phyloP scores from a whole-genome alignment of 805 yeast genomes.

The Millerago galiae region DNA sequence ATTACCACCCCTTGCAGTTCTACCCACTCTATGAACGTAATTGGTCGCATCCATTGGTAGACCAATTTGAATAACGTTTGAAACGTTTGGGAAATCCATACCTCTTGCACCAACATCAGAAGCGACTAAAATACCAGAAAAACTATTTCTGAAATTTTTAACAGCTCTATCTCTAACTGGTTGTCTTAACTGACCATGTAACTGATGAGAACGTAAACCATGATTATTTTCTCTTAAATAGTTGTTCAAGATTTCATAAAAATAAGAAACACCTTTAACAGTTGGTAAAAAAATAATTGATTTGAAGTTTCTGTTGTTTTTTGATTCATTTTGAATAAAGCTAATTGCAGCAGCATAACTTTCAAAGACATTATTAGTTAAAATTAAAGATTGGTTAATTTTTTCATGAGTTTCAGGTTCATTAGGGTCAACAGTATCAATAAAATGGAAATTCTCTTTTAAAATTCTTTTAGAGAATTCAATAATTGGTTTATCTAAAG shows the following conservation, averaged over 20 bases:
- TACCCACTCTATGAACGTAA: constrained; percentile 89
- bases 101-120: constrained; percentile 97
- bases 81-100: constrained; percentile 85
- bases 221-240: constrained; percentile 18
- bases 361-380: constrained; percentile 49
- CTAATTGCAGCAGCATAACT: constrained; percentile 52
- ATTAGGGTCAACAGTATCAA: constrained; percentile 69
- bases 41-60: constrained; percentile 69
- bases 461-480: constrained; percentile 55
- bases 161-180: constrained; percentile 57
- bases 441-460: constrained; percentile 48
- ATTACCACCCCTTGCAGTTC: constrained; percentile 92
- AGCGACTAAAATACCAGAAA: constrained; percentile 59
- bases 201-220: constrained; percentile 29
- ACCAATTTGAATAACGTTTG: constrained; percentile 80
- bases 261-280: constrained; percentile 51
- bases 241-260: constrained; percentile 26
- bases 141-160: constrained; percentile 41
- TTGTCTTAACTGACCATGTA: constrained; percentile 77
- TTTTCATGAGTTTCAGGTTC: constrained; percentile 77
- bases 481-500: constrained; percentile 65
- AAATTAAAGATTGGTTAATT: constrained; percentile 60
- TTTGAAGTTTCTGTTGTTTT: constrained; percentile 47
- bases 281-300: constrained; percentile 83
- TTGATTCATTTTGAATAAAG: constrained; percentile 36